Percentiles rank a stretch among this genome's conserved stretches.
Evolutionary conservation across 768 basidiomycete genomes (phyloP).

Genomic region (Pleurotus salmoneostramineus): DNA sequence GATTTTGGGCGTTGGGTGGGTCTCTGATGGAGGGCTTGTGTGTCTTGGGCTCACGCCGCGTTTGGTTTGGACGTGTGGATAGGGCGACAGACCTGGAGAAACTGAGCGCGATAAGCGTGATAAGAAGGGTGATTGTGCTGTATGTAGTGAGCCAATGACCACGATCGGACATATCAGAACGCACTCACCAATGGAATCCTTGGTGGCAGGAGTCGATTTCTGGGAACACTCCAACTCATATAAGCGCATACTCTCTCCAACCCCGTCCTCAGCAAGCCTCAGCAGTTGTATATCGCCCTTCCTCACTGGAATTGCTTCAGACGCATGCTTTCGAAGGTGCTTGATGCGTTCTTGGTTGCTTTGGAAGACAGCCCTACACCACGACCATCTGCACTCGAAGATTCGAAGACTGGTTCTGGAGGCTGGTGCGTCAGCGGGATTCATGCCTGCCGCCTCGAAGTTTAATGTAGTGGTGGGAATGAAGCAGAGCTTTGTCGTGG

Average conservation of each 20-base stretch:
- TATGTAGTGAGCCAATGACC: not conserved
- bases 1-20: not conserved
- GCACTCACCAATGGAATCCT: not conserved
- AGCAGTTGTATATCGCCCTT: constrained; percentile 40
- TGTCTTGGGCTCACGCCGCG: no score
- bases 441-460: no score
- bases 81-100: not conserved
- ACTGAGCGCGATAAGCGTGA: not conserved
- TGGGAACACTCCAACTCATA: constrained; percentile 9
- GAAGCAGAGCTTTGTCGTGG: no score
- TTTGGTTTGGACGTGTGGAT: no score
- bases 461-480: no score
- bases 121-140: not conserved
- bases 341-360: constrained; percentile 31
- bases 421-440: no score
- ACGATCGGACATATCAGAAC: not conserved
- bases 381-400: constrained; percentile 44
- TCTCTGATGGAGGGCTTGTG: no score
- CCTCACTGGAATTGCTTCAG: constrained; percentile 35
- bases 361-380: constrained; percentile 43
- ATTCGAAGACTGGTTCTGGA: not conserved
- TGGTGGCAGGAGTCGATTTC: not conserved
- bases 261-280: constrained; percentile 39
- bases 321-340: constrained; percentile 50
- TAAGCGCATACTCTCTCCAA: constrained; percentile 32